Evolutionary conservation across 768 basidiomycete species (phyloP), one percentile per base, ranked within the genome.

Genomic region (Harrya chromipes): DNA sequence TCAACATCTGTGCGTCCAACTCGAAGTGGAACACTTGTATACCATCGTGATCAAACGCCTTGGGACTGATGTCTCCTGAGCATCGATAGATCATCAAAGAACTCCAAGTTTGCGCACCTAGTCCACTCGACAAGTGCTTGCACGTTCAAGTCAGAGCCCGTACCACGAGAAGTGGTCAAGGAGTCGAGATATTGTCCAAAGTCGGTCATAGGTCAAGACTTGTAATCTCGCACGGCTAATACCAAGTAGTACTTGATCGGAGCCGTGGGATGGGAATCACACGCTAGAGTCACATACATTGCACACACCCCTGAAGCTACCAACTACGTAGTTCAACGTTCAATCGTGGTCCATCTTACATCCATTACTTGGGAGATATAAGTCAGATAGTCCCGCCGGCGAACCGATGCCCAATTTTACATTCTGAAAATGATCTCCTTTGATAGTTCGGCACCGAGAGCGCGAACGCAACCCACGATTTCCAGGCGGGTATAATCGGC

Each of bases 401-500:
- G n/a, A n/a, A 29, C 4, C 7, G 16, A 21, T 17, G 13, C 10
- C 21, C 50, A 24, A n/a, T 9, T 34, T 46, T 54, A 69, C 50
- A 63, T 44, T 35, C 48, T 55, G 50, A 80, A 75, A 33, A 72
- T 57, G 12, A 80, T 60, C 31, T 73, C 68, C 56, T 58, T 67
- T 6, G 77, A 66, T 23, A 80, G 39, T 31, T 73, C 70, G n/a
- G 50, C 33, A 6, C 81, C 79, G 27, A 82, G 58, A 3, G 70
- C 76, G 33, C 60, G 64, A 20, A 80, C 64, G 50, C 78, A 81
- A n/a, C 60, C 57, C 12, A 71, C 56, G 21, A 79, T 64, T 26
- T 70, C 72, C 12, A 58, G 43, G 16, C 71, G 69, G 16, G 65
- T 52, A 40, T 69, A 51, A 14, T 61, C 48, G 14, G 58, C 55